Base-by-base conservation (phyloP, 164 flowering plant genomes). In the Berberis thunbergii region DNA sequence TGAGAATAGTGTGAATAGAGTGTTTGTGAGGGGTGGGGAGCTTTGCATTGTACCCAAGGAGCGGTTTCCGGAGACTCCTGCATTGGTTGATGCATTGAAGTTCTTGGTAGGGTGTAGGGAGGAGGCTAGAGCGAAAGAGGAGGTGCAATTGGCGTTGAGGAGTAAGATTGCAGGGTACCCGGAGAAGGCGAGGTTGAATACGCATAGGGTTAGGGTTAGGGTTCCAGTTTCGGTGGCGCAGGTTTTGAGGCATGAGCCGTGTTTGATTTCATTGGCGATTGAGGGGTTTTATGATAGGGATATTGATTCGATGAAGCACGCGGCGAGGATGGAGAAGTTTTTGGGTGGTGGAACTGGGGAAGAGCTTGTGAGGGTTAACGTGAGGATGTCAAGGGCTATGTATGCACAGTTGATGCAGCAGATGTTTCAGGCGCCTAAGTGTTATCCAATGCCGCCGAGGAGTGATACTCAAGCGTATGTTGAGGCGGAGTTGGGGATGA, bases 401-500 rank as follows among this genome's bases (percentile, higher is more conserved):
- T 94, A 88, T 65, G 96, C 96, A 6, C 97, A 94, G 69, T 64
- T 91, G 76, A 74, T 84, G 81, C 87, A 79, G 76, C 97, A 94
- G 78, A 80, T 70, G 41, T 94, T 94, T 78, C 89, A 81, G 79
- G 90, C 96, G 4, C 99, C 97, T 0, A 84, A 78, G 71, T 71
- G 86, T 72, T 91, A 87, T 68, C 88, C 93, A 0, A 82, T 86
- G 83, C 94, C 83, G 3, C 64, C 64, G 2, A 72, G 82, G 76
- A 72, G 71, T 39, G 85, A 81, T 61, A 59, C 46, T 39, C 58
- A 53, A 9, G 85, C 43, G 3, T 87, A 76, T 77, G 13, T 63
- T 70, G 96, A 84, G 67, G 96, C 95, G 6, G 99, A 87, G 54
- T 46, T 94, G 74, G 97, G 97, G 64, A 85, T 94, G 99, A 94